A percentile compares a stretch with the other conserved stretches of the same genome.
phyloP scores from a whole-genome alignment of 2,329 filamentous ascomycete species.

The Epichloe sylvatica region DNA sequence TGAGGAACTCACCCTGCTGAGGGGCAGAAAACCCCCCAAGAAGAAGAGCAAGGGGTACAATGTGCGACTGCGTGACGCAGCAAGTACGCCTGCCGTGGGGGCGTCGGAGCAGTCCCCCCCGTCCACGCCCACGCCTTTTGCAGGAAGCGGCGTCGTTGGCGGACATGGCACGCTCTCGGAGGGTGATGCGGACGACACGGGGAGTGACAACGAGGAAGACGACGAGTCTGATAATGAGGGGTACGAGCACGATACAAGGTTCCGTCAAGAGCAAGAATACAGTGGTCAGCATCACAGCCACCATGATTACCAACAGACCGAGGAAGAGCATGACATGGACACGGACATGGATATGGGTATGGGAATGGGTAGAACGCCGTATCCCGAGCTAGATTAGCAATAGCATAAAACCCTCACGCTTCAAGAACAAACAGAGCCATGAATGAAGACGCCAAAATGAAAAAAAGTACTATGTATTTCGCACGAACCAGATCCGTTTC shows the following conservation, averaged over 20 bases:
- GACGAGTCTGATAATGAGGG: slow-evolving; percentile 15
- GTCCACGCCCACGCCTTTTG: slow-evolving; percentile 1
- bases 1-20: slow-evolving; percentile 21
- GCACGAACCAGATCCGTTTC: no score
- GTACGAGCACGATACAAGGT: slow-evolving; percentile 15
- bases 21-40: slow-evolving; percentile 22
- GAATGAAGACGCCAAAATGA: no score
- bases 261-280: not conserved
- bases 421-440: no score
- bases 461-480: no score
- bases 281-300: not conserved
- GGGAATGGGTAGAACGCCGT: slow-evolving; percentile 3
- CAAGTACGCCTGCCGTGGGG: slow-evolving; percentile 8
- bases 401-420: not conserved
- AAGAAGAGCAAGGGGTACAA: slow-evolving; percentile 25
- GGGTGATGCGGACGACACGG: slow-evolving; percentile 12
- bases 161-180: slow-evolving; percentile 2
- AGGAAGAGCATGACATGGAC: slow-evolving; percentile 5
- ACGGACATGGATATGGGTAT: slow-evolving; percentile 1
- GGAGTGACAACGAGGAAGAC: slow-evolving; percentile 10
- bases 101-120: slow-evolving; percentile 7
- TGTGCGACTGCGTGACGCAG: slow-evolving; percentile 16
- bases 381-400: slow-evolving; percentile 10
- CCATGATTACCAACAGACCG: slow-evolving; percentile 6
- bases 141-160: slow-evolving; percentile 4